Base-by-base conservation (phyloP, 495 filamentous ascomycete genomes). In the Hypoxylon cercidicola region DNA sequence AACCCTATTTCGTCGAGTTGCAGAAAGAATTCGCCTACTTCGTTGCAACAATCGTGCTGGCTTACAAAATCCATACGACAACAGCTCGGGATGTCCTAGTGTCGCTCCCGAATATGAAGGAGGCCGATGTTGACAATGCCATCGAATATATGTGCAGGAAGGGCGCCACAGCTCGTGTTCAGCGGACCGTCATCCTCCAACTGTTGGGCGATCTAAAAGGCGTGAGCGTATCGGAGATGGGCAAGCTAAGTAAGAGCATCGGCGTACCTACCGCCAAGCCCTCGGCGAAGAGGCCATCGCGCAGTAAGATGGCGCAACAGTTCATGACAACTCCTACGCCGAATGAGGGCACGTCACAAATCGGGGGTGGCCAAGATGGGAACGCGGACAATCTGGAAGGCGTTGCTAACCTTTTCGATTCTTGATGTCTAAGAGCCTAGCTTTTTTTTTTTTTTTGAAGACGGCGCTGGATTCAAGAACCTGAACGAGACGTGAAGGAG, bases 1-100 rank as follows among this genome's bases (percentile, higher is more conserved):
- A 98, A 55, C 86, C 92, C 0, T 97, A 98, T 72, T 98, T 98
- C 67, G 93, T 97, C 39, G 95, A 99, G 57, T 86, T 93, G 70
- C 95, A 99, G 69, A 96, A 93, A 74, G 95, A 98, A 34, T 84
- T 98, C 9, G 95, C 92, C 12, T 82, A 88, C 32, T 83, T 97
- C 4, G 97, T 99, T 65, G 93, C 93, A 1, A 84, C 87, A 5
- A 95, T 97, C 55, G 83, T 96, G 72, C 81, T 88, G 4, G 79
- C 89, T 19, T 97, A 97, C 71, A 85, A 81, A 5, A 77, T 81
- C 1, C 72, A 81, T 34, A 95, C 90, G 32, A 48, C 77, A 0
- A 89, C 87, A 7, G 85, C 88, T 0, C 58, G 82, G 53, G 64
- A 87, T 69, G 79, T 85, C 13, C 75, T 87, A 3, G 49, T 87